Evolutionary conservation across 2,329 filamentous ascomycete species (phyloP).

Genomic region (Sclerotinia borealis): DNA sequence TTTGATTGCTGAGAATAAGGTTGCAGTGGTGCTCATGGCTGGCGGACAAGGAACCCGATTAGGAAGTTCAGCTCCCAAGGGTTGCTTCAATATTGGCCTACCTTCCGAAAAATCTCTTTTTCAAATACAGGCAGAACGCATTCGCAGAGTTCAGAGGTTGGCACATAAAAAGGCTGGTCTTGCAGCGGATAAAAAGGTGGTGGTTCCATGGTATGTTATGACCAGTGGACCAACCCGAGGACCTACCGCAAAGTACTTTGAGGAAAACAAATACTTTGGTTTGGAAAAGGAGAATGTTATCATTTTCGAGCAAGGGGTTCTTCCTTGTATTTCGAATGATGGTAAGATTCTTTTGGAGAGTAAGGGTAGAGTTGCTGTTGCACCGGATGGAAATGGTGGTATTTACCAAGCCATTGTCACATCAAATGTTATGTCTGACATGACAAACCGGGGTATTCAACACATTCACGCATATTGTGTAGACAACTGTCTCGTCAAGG

Average conservation of each 20-base stretch:
- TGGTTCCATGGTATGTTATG: constrained; percentile 99
- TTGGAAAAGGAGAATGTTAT: constrained; percentile 77
- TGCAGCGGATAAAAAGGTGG: constrained; percentile 47
- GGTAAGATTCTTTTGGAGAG: constrained; percentile 92
- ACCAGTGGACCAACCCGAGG: constrained; percentile 89
- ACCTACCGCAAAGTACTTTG: constrained; percentile 90
- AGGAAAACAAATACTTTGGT: constrained; percentile 86
- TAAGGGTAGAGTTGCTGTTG: constrained; percentile 86
- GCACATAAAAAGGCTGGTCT: constrained; percentile 64
- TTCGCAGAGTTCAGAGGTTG: constrained; percentile 76
- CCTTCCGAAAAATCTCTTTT: constrained; percentile 92
- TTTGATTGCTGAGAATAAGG: constrained; percentile 61
- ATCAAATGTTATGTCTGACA: constrained; percentile 76
- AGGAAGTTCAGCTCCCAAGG: constrained; percentile 92
- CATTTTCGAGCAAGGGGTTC: constrained; percentile 94
- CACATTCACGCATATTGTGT: constrained; percentile 98
- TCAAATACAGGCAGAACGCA: constrained; percentile 94
- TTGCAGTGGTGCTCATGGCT: constrained; percentile 89
- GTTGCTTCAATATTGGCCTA: constrained; percentile 93
- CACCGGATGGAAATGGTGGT: constrained; percentile 94
- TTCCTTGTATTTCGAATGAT: constrained; percentile 95
- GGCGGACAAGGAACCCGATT: constrained; percentile 93
- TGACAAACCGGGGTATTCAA: constrained; percentile 82
- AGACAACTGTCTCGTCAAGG: constrained; percentile 97
- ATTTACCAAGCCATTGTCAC: constrained; percentile 87